Evolutionary conservation across 2,329 filamentous ascomycete species (phyloP), one percentile per base, ranked within the genome.

Genomic region (Penicillium sp.): DNA sequence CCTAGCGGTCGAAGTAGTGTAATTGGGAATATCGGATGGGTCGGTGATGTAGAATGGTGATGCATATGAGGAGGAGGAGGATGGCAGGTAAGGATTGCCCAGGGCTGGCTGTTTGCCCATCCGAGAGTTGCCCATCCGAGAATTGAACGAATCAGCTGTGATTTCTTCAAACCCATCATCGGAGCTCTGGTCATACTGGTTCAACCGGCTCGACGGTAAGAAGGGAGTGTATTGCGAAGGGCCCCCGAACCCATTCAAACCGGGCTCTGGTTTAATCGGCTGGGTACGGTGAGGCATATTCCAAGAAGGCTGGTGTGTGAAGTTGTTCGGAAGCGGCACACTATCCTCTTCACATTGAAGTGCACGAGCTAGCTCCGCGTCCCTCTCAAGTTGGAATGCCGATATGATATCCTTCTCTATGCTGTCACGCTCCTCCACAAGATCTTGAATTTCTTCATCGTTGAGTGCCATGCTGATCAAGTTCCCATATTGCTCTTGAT

Each of bases 321-420:
- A 5, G 16, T 13, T 29, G 13, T 46, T 13, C 16, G 38, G 22
- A 22, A 46, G 14, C n/a, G 27, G 41, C 16, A n/a, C 18, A 13
- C 36, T n/a, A 32, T 57, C 31, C 34, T 58, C 56, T 9, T 57
- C 59, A 27, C 71, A 65, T 57, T 75, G 70, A 11, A 78, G 61
- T 24, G 56, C 67, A 43, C 71, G 69, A 32, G 75, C 75, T 53
- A 72, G 62, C 55, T 72, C 70, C n/a, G 59, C 72, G 53, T 77
- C 74, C 32, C 60, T 65, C 31, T 58, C 54, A 16, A 58, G 31
- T 36, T 59, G 61, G 11, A 50, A 56, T 5, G 50, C 27, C 14
- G 36, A 39, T 21, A 49, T 40, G 47, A 64, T 59, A 2, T 38
- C 48, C 16, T 46, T 50, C 27, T 56, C 54, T 9, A 45, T 50